Evolutionary conservation across 2,329 filamentous ascomycete species (phyloP), one percentile per base, ranked within the genome.

Genomic region (Aspergillus puulaauensis): DNA sequence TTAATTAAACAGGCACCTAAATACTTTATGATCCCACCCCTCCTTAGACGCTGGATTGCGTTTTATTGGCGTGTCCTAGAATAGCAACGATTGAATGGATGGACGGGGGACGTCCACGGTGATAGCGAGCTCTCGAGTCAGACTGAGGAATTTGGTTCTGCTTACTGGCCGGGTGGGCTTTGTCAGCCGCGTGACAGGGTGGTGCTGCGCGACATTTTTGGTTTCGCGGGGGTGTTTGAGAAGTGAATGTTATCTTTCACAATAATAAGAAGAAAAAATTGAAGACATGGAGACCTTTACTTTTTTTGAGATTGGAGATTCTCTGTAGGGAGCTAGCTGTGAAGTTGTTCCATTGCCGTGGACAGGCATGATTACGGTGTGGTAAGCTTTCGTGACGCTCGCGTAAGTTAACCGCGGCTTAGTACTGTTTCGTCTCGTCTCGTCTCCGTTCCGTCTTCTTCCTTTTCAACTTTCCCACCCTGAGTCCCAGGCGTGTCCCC

Each of bases 381-480:
- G 35, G 35, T 37, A 64, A 58, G 59, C 50, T 61, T 60, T 59
- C 55, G 54, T 65, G 59, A 66, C 63, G 51, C 64, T 68, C 64
- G 65, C 65, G 64, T 68, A 68, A 69, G 43, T 66, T 67, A 66
- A 65, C 63, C 64, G 64, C 63, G 59, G 17, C 39, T 43, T 37
- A 37, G 35, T 37, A 64, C 61, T 43, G 63, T 65, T 61, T 62
- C 46, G 65, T 67, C 62, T 58, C 58, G 62, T 68, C 61, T 63
- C 54, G 63, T 66, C 58, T 19, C 57, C 58, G 50, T 58, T 53
- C 43, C 51, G 50, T 58, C 49, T 40, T 24, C 39, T 59, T 46
- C 53, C 47, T 45, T 53, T 51, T 56, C 37, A 58, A 39, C 58
- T 52, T 57, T 51, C 33, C 52, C 62, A 61, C 55, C 59, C 62